These are phyloP conservation scores for Thielaviopsis populi DNA, from an alignment of 2,329 filamentous ascomycete genomes.

Conservation along the genomic window DNA sequence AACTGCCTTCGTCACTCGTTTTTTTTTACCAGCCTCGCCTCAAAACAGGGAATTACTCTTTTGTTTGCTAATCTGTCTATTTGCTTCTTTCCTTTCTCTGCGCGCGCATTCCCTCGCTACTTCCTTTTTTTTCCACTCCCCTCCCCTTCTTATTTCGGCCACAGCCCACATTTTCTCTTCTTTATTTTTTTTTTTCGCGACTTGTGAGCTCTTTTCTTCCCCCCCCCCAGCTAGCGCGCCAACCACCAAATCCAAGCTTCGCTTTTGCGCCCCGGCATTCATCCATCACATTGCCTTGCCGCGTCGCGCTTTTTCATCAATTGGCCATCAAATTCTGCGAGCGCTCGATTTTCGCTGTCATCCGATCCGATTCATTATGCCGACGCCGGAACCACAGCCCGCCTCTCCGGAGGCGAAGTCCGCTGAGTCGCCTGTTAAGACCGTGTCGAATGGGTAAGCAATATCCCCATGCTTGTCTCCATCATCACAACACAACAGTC, in stretches of 20 bases:
- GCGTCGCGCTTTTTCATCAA: conserved; percentile 2
- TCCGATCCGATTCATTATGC: conserved; percentile 7
- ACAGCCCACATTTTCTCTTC: conserved; percentile 1
- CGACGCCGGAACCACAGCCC: conserved; percentile 11
- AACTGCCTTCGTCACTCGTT: conserved; percentile 4
- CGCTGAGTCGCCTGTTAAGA: conserved; percentile 10
- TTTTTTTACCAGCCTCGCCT: neutral
- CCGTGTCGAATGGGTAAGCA: conserved; percentile 14
- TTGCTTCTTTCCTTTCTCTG: neutral
- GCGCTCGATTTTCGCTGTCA: neutral
- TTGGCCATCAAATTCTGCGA: neutral
- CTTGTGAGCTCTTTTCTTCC: neutral
- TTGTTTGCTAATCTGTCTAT: conserved; percentile 3
- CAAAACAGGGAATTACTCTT: neutral
- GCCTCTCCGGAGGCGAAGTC: conserved; percentile 6
- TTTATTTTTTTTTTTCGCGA: neutral
- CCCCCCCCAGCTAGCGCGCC: neutral
- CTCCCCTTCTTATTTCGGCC: conserved; percentile 2
- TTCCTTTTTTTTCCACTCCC: neutral
- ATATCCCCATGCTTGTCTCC: conserved; percentile 14
- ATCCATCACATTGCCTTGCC: neutral
- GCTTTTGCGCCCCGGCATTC: neutral
- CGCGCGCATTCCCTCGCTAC: neutral
- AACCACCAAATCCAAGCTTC: neutral
- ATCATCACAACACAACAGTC: neutral